Evolutionary conservation across 2,329 filamentous ascomycete genomes (phyloP).

Genomic region (Magnaporthiopsis incrustans): DNA sequence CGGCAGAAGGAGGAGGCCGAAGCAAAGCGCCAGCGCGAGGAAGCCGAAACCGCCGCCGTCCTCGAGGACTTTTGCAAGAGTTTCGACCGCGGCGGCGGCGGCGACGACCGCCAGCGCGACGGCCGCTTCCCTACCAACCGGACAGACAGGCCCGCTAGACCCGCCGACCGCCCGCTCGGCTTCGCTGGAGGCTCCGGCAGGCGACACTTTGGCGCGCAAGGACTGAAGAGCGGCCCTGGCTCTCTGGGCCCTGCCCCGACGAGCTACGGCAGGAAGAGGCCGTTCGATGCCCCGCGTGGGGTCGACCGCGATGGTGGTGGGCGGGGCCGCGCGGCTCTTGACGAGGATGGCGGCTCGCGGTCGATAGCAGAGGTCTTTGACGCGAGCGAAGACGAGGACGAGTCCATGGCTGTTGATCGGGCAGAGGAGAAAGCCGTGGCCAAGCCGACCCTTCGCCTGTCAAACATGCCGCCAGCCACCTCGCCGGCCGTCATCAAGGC

Average conservation of each 20-base stretch:
- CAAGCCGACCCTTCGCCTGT: constrained; percentile 54
- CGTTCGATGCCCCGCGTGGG: constrained; percentile 26
- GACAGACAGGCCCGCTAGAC: constrained; percentile 22
- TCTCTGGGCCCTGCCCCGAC: constrained; percentile 47
- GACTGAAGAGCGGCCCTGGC: constrained; percentile 51
- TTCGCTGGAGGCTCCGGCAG: constrained; percentile 31
- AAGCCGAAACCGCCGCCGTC: constrained; percentile 78
- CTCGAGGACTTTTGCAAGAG: constrained; percentile 83
- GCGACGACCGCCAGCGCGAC: constrained; percentile 27
- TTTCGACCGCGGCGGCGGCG: constrained; percentile 55
- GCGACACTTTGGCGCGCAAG: constrained; percentile 58
- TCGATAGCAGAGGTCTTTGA: constrained; percentile 66
- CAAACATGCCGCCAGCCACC: constrained; percentile 52
- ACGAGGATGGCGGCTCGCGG: constrained; percentile 27
- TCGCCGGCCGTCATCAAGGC: constrained; percentile 53
- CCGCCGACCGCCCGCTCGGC: constrained; percentile 20
- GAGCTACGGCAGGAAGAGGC: constrained; percentile 46
- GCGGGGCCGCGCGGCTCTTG: constrained; percentile 28
- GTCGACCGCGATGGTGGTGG: constrained; percentile 24
- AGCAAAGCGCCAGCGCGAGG: constrained; percentile 76
- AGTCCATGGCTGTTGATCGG: constrained; percentile 33
- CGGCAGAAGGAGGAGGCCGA: constrained; percentile 83
- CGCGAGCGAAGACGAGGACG: constrained; percentile 53
- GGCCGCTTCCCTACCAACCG: constrained; percentile 13
- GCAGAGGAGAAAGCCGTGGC: constrained; percentile 52